phyloP scores from a whole-genome alignment of 2,329 filamentous ascomycete genomes.

The Diplocarpon rosae region DNA sequence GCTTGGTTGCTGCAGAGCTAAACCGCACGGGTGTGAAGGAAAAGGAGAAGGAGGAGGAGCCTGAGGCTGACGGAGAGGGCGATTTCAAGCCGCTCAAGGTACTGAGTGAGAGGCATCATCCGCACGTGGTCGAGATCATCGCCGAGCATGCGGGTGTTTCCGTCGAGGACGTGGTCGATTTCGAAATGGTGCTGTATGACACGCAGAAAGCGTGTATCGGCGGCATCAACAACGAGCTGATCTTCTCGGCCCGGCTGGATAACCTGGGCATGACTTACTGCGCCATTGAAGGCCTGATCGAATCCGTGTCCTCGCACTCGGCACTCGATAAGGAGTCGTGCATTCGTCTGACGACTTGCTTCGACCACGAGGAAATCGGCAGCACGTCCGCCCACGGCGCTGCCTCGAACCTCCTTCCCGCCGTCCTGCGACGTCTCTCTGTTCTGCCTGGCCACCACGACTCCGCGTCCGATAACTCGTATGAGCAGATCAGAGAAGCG shows the following conservation, averaged over 20 bases:
- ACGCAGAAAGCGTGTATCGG: constrained; percentile 85
- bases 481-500: constrained; percentile 44
- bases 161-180: constrained; percentile 70
- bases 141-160: constrained; percentile 65
- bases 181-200: constrained; percentile 95
- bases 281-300: constrained; percentile 72
- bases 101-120: constrained; percentile 76
- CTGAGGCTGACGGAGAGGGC: constrained; percentile 31
- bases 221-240: constrained; percentile 84
- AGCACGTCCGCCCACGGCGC: constrained; percentile 88
- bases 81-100: constrained; percentile 66
- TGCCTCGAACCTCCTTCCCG: constrained; percentile 80
- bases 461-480: constrained; percentile 49
- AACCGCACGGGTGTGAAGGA: constrained; percentile 56
- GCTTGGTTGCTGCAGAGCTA: constrained; percentile 76
- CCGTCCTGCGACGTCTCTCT: constrained; percentile 76
- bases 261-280: constrained; percentile 97
- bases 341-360: constrained; percentile 87
- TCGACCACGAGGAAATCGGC: constrained; percentile 97
- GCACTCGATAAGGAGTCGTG: constrained; percentile 65
- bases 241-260: constrained; percentile 91
- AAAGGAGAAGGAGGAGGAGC: constrained; percentile 28
- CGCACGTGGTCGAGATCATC: constrained; percentile 75
- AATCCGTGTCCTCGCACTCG: constrained; percentile 53
- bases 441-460: constrained; percentile 52